phyloP scores from a whole-genome alignment of 225 moss, liverwort and hornwort species.

The Takakia lepidozioides region DNA sequence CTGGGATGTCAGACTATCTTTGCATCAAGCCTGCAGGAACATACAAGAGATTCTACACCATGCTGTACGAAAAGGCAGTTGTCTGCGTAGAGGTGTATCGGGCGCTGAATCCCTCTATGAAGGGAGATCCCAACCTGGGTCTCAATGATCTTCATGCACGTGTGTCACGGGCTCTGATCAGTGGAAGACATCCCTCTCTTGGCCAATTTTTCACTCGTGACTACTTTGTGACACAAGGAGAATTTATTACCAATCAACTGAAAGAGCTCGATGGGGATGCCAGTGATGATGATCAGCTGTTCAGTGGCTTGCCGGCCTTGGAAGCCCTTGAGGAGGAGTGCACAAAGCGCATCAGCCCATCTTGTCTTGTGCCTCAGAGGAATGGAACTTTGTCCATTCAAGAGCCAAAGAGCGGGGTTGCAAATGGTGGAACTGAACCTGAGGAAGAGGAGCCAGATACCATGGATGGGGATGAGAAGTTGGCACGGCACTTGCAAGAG shows the following conservation, averaged over 20 bases:
- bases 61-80: slow-evolving; percentile 56
- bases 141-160: slow-evolving; percentile 57
- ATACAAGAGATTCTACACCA: slow-evolving; percentile 62
- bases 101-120: slow-evolving; percentile 47
- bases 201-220: slow-evolving; percentile 65
- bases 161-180: slow-evolving; percentile 51
- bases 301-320: slow-evolving; percentile 67
- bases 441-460: slow-evolving; percentile 25
- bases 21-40: slow-evolving; percentile 51
- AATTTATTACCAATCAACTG: slow-evolving; percentile 56
- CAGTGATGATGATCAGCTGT: slow-evolving; percentile 70
- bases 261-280: slow-evolving; percentile 62
- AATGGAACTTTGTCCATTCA: slow-evolving; percentile 34
- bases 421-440: neutral
- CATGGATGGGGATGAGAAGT: slow-evolving; percentile 51
- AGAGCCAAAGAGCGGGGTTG: slow-evolving; percentile 19
- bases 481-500: slow-evolving; percentile 76
- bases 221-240: slow-evolving; percentile 49
- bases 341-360: slow-evolving; percentile 14
- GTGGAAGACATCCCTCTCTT: slow-evolving; percentile 24
- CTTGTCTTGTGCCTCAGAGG: slow-evolving; percentile 9
- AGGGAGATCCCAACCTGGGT: slow-evolving; percentile 54
- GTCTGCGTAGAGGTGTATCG: slow-evolving; percentile 75
- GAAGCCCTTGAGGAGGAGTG: slow-evolving; percentile 56
- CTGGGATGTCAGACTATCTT: slow-evolving; percentile 58